Conservation (phyloP, 2,329 filamentous ascomycete genomes). For the Phaeosphaeria sp. region DNA sequence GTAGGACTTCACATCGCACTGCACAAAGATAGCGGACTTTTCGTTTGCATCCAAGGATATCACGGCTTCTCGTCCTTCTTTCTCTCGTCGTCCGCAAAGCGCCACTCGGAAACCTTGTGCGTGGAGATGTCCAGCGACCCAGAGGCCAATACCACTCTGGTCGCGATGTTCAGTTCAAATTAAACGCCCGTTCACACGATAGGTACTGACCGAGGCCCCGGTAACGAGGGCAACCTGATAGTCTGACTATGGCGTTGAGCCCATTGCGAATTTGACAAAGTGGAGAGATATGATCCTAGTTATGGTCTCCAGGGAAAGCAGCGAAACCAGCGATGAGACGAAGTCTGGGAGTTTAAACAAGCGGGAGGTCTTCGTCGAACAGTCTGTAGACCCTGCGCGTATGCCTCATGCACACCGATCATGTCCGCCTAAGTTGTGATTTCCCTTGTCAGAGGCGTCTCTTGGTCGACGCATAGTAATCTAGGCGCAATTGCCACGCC, state of each 20-base stretch:
- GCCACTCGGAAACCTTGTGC: conserved; percentile 47
- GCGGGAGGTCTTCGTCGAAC: background rate
- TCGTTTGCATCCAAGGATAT: conserved; percentile 21
- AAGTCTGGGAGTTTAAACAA: background rate
- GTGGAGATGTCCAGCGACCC: background rate
- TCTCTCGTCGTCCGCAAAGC: conserved; percentile 49
- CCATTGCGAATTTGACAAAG: background rate
- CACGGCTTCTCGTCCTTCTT: conserved; percentile 41
- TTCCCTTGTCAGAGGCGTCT: background rate
- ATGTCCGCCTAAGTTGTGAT: background rate
- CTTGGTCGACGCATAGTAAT: background rate
- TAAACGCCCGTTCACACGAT: background rate
- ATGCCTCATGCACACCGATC: background rate
- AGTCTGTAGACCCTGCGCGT: background rate
- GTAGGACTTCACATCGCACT: conserved; percentile 57
- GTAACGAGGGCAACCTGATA: background rate
- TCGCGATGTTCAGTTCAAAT: background rate
- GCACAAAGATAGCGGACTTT: conserved; percentile 51
- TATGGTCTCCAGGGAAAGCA: background rate
- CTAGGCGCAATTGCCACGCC: background rate
- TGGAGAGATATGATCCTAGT: too few relatives aligned
- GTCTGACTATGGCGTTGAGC: background rate
- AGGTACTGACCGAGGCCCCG: background rate
- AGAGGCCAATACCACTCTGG: background rate
- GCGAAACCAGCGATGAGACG: background rate